Evolutionary conservation across 31 red algal genomes (phyloP).

Genomic region (Porphyra umbilicalis): DNA sequence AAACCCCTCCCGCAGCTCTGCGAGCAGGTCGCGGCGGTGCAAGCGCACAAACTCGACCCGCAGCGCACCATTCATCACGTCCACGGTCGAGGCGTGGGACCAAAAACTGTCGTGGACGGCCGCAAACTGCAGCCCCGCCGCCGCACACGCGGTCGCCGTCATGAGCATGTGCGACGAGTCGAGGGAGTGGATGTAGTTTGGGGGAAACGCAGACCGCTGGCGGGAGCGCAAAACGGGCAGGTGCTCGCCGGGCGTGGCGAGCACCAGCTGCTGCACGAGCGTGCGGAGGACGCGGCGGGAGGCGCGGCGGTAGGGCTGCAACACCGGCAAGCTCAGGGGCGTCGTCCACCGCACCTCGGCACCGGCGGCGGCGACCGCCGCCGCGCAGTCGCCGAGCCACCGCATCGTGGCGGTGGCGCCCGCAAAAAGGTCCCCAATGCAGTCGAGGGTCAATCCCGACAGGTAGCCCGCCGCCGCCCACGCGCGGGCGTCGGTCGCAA

Average conservation of each 20-base stretch:
- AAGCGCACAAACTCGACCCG: slow-evolving; percentile 67
- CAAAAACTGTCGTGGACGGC: slow-evolving; percentile 95
- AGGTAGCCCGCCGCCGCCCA: slow-evolving; percentile 54
- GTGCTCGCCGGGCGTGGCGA: slow-evolving; percentile 34
- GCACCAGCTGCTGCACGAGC: slow-evolving; percentile 51
- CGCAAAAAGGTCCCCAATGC: slow-evolving; percentile 61
- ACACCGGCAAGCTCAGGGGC: slow-evolving; percentile 66
- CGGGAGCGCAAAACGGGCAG: slow-evolving; percentile 40
- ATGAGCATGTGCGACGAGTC: slow-evolving; percentile 93
- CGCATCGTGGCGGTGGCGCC: slow-evolving; percentile 70
- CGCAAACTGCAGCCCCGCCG: slow-evolving; percentile 59
- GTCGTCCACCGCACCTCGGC: slow-evolving; percentile 74
- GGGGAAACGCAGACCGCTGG: slow-evolving; percentile 77
- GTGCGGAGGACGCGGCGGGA: slow-evolving; percentile 34
- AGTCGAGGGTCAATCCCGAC: slow-evolving; percentile 49
- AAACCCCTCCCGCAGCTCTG: slow-evolving; percentile 67
- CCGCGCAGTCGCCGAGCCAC: slow-evolving; percentile 55
- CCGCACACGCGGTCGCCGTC: slow-evolving; percentile 56
- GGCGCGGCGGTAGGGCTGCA: slow-evolving; percentile 65
- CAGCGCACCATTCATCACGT: slow-evolving; percentile 71
- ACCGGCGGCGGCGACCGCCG: slow-evolving; percentile 24
- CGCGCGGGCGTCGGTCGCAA: slow-evolving; percentile 18
- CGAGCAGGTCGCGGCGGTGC: slow-evolving; percentile 64
- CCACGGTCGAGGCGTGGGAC: slow-evolving; percentile 64
- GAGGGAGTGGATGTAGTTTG: slow-evolving; percentile 92